Base-by-base conservation (phyloP, 73 alveolate genomes). In the Uronychia setigera region DNA sequence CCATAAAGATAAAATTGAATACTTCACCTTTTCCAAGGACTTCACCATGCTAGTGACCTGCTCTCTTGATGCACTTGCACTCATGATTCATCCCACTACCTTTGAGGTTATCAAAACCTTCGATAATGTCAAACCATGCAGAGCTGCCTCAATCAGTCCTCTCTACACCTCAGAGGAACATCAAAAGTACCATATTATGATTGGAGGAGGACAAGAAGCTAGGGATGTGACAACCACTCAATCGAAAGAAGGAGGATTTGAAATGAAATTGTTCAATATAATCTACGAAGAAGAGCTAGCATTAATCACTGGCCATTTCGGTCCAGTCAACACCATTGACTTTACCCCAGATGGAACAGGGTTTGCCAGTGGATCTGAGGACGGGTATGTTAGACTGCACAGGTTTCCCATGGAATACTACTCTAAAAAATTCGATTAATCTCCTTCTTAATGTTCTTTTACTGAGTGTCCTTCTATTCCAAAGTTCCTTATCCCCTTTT, bases 141-240 rank as follows among this genome's bases (percentile, higher is more conserved):
- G 96, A 78, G 46, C 91, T 74, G 96, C 96, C 60, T 88, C 95
- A 58, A 85, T 95, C 79, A 86, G 95, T 46, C 93, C 95, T 27
- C 83, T 93, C 46, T 85, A 57, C 80, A 92, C 87, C 1, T 79
- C 78, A 34, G 92, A 90, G 60, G 87, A 77, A 27, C 74, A 57
- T 30, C 83, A 82, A 58, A 93, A 94, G 91, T 86, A 83, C 91
- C 99, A 95, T 81, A 85, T 95, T 46, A 80, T 95, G 60, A 87
- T 95, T 79, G 98, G 96, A 31, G 99, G 99, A 25, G 99, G 99
- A 32, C 97, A 92, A 67, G 99, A 95, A 79, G 96, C 97, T 78
- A 93, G 95, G 87, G 99, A 95, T 58, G 98, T 95, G 25, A 93
- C 97, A 0, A 93, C 97, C 1, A 93, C 96, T 27, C 60, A 88